These are phyloP conservation scores for Theobroma grandiflorum DNA, from an alignment of 441 rosid genomes.

Conservation along the genomic window DNA sequence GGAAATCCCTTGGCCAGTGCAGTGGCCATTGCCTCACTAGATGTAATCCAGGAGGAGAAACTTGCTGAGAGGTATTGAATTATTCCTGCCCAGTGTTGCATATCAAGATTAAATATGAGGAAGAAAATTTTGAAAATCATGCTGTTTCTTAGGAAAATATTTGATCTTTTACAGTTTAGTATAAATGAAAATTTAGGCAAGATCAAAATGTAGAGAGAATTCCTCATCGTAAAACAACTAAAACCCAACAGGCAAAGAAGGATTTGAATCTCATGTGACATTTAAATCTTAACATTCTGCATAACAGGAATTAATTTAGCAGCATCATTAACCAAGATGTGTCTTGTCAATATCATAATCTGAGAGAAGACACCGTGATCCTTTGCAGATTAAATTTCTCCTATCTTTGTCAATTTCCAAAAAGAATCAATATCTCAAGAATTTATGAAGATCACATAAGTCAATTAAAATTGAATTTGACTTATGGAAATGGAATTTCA, in stretches of 20 bases:
- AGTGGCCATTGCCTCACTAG: slow-evolving; percentile 86
- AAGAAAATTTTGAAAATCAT: neutral
- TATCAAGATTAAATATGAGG: slow-evolving; percentile 9
- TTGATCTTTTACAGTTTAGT: slow-evolving; percentile 1
- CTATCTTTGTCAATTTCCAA: neutral
- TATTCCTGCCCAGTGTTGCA: slow-evolving; percentile 3
- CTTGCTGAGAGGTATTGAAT: slow-evolving; percentile 76
- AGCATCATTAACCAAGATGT: neutral
- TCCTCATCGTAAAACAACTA: neutral
- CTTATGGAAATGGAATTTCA: neutral
- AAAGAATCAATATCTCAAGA: neutral
- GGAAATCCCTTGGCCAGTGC: slow-evolving; percentile 98
- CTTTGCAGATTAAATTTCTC: neutral
- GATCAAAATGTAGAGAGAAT: neutral
- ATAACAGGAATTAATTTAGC: neutral
- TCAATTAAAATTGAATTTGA: slow-evolving; percentile 9
- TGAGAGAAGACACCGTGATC: neutral
- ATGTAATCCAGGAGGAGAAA: slow-evolving; percentile 77
- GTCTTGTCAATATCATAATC: neutral
- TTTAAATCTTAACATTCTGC: neutral
- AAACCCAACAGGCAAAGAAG: neutral
- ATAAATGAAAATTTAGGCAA: neutral
- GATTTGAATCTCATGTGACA: neutral
- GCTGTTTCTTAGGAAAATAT: neutral
- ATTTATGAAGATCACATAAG: neutral